These are phyloP conservation scores for Myxozyma udenii DNA, from an alignment of 805 yeast species.

Conservation along the genomic window DNA sequence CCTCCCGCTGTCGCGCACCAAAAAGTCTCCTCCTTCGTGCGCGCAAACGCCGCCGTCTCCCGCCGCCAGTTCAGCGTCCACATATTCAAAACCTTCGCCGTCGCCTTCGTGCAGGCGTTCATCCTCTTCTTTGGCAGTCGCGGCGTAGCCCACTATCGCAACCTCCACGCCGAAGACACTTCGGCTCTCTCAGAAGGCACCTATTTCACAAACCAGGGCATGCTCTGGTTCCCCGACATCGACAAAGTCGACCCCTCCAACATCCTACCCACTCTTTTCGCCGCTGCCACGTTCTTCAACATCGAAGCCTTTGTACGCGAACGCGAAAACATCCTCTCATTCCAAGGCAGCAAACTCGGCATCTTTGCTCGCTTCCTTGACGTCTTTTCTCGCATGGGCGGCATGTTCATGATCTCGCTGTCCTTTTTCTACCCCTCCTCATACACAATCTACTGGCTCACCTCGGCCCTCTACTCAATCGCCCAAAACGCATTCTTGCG, in stretches of 20 bases:
- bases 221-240: conserved; percentile 61
- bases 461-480: conserved; percentile 75
- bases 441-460: conserved; percentile 70
- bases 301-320: conserved; percentile 40
- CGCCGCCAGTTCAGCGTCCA: conserved; percentile 6
- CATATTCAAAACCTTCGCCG: conserved; percentile 5
- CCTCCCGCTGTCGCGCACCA: not conserved
- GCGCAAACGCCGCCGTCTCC: not conserved
- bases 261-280: conserved; percentile 66
- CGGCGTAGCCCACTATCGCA: conserved; percentile 18
- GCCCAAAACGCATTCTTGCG: conserved; percentile 69
- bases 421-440: conserved; percentile 77
- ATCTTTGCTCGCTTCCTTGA: not conserved
- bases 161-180: conserved; percentile 8
- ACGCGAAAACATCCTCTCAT: not conserved
- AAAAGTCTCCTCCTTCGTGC: not conserved
- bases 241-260: conserved; percentile 59
- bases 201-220: conserved; percentile 38
- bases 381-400: conserved; percentile 56
- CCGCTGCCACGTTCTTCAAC: conserved; percentile 67
- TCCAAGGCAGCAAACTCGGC: not conserved
- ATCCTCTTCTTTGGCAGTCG: conserved; percentile 18
- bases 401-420: conserved; percentile 76
- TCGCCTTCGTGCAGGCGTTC: conserved; percentile 13
- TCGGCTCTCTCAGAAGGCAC: conserved; percentile 3